Evolutionary conservation across 345 rosid genomes (phyloP).

Genomic region (Mercurialis annua): DNA sequence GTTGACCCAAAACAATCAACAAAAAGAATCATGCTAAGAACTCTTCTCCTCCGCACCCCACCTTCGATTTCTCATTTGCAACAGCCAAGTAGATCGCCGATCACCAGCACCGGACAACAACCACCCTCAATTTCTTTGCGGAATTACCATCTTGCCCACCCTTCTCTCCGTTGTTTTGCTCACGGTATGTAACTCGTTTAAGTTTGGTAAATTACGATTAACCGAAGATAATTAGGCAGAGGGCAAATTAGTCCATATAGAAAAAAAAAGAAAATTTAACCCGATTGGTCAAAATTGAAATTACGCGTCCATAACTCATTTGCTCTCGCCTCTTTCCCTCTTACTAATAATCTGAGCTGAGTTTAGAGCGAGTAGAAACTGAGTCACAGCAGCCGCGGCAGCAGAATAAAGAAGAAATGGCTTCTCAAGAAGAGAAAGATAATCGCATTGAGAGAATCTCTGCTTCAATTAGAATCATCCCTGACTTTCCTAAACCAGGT

Average conservation of each 20-base stretch:
- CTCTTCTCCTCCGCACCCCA: background rate
- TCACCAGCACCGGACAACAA: background rate
- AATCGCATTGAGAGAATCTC: constrained; percentile 61
- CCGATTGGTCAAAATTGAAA: constrained; percentile 1
- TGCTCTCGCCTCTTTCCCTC: constrained; percentile 1
- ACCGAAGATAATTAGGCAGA: background rate
- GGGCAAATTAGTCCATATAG: constrained; percentile 29
- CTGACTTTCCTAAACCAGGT: constrained; percentile 94
- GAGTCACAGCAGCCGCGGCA: constrained; percentile 14
- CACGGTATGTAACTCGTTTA: background rate
- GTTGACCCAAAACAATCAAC: too few relatives aligned
- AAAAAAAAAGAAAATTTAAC: constrained; percentile 11
- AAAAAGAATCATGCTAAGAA: background rate
- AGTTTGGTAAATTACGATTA: background rate
- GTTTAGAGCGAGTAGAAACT: constrained; percentile 10
- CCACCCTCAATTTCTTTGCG: background rate
- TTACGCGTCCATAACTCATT: background rate
- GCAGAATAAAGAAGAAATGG: constrained; percentile 17
- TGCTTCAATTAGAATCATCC: constrained; percentile 78
- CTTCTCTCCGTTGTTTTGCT: constrained; percentile 9
- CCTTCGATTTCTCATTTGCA: background rate
- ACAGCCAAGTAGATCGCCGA: constrained; percentile 1
- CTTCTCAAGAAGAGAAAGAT: constrained; percentile 45
- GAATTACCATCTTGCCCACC: constrained; percentile 15
- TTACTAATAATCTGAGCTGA: background rate